Conservation (phyloP, 2,329 filamentous ascomycete species). For the Penicillium sp. region DNA sequence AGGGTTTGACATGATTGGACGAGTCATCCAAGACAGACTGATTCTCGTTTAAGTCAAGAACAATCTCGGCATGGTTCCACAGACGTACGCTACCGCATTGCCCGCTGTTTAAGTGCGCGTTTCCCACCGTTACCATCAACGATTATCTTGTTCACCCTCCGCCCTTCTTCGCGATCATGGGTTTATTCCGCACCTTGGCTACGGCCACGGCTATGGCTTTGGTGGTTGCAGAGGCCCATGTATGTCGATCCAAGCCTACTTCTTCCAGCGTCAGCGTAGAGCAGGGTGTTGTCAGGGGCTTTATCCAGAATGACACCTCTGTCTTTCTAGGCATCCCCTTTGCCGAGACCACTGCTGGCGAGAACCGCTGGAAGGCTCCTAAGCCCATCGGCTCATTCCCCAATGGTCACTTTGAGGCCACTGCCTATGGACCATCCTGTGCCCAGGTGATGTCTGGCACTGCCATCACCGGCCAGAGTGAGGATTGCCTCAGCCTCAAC, state of each 20-base stretch:
- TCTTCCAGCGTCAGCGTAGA: background rate
- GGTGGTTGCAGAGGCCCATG: background rate
- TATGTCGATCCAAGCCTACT: background rate
- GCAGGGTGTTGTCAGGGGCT: background rate
- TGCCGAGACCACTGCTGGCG: background rate
- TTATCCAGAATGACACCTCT: background rate
- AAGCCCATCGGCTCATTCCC: background rate
- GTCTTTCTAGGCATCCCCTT: background rate
- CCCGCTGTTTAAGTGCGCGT: background rate
- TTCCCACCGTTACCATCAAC: background rate
- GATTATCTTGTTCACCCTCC: background rate
- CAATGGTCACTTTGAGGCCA: background rate
- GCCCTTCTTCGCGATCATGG: background rate
- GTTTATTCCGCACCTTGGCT: background rate
- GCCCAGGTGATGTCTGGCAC: background rate
- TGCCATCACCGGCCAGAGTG: background rate
- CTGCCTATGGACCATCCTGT: background rate
- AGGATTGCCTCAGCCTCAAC: background rate
- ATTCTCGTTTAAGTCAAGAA: background rate
- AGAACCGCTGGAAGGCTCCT: background rate
- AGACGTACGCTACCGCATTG: background rate
- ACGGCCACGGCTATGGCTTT: background rate
- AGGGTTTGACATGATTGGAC: background rate
- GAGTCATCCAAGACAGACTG: background rate
- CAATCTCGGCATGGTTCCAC: background rate